Base-by-base conservation (phyloP, 129 eudicot genomes). In the Ambrosia trifida region DNA sequence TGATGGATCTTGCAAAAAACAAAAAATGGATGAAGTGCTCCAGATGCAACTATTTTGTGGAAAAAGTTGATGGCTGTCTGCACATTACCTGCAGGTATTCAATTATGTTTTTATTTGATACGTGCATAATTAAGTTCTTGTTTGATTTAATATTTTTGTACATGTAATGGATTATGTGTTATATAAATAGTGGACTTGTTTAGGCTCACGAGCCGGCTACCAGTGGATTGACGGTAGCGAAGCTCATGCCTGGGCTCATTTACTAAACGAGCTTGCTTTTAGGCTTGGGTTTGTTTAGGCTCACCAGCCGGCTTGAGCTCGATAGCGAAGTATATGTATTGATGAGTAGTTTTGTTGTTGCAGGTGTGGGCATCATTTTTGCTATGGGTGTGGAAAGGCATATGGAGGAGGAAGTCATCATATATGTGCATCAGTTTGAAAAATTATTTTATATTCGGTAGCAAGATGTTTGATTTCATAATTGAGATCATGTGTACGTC, bases 1-100 rank as follows among this genome's bases (percentile, higher is more conserved):
- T 81, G 41, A 63, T 73, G 59, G 43, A 74, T 54, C 85, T 87
- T 32, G 89, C 89, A 0, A 79, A 64, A 72, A 47, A 54, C 9
- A 76, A 87, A 10, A 72, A 72, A 28, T 87, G 94, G 94, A 77
- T 9, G 70, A 74, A 77, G 56, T 87, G 94, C 38, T 83, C 94
- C 5, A 64, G 32, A 0, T 87, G 94, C 80, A 75, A 72, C 0
- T 66, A 16, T 33, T 74, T 43, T 72, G 95, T 87, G 40, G 87
- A 87, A 18, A 87, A 60, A 69, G 51, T 36, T 16, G 64, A 74
- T 11, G 94, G 94, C 1, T 87, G 94, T 69, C 62, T 46, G 7
- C 89, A 82, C 36, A 84, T 87, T 11, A 31, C 83, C 60, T 87
- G 89, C 89, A 87, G 83, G 93, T 50, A 12, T 47, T 10, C 0